Conservation (phyloP, 805 yeast species). For the Jamesozyma hellenica region DNA sequence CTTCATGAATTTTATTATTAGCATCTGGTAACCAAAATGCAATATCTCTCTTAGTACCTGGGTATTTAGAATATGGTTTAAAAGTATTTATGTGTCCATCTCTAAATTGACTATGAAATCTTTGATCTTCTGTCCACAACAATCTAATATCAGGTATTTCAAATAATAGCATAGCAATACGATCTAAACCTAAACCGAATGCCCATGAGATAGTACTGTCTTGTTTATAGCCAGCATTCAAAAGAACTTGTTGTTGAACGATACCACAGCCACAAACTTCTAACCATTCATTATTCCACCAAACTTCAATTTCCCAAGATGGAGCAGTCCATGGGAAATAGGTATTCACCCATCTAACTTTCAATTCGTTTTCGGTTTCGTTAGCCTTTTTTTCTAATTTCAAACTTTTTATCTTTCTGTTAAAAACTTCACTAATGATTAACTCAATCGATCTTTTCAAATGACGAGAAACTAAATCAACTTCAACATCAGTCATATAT, state of each 20-base stretch:
- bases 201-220: constrained; percentile 83
- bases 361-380: constrained; percentile 41
- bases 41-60: constrained; percentile 76
- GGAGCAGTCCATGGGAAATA: constrained; percentile 98
- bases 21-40: constrained; percentile 75
- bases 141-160: constrained; percentile 92
- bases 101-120: constrained; percentile 66
- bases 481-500: constrained; percentile 61
- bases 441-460: constrained; percentile 79
- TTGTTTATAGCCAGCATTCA: constrained; percentile 54
- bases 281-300: constrained; percentile 98
- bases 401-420: constrained; percentile 27
- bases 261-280: constrained; percentile 96
- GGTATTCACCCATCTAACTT: constrained; percentile 89
- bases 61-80: constrained; percentile 83
- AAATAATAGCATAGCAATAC: constrained; percentile 90
- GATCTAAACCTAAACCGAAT: constrained; percentile 88
- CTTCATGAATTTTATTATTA: constrained; percentile 11
- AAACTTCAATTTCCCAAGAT: constrained; percentile 95
- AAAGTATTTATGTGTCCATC: constrained; percentile 59
- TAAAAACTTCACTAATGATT: constrained; percentile 73
- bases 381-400: constrained; percentile 26
- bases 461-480: constrained; percentile 61
- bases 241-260: constrained; percentile 66
- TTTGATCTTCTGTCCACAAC: constrained; percentile 78